These are phyloP conservation scores for Blastocrithidia nonstop DNA, from an alignment of 208 protist species.

Conservation along the genomic window DNA sequence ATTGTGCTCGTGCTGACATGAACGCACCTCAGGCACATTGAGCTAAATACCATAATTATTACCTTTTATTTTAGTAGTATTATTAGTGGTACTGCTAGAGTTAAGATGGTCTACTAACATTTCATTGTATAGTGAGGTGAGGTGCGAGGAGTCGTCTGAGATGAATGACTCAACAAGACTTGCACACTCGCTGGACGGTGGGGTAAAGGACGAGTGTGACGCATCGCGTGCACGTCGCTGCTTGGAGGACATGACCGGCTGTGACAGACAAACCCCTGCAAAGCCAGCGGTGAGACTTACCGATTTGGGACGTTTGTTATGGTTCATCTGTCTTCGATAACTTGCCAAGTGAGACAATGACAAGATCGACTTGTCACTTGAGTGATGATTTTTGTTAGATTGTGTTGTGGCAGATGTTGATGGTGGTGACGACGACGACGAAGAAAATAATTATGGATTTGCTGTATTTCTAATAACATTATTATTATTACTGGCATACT, in stretches of 20 bases:
- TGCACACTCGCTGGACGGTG: slow-evolving; percentile 21
- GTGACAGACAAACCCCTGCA: too few relatives aligned
- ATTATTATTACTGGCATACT: background rate
- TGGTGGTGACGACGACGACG: background rate
- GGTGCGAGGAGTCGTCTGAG: slow-evolving; percentile 68
- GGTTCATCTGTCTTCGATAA: too few relatives aligned
- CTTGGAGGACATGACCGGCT: slow-evolving; percentile 1
- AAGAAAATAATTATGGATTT: background rate
- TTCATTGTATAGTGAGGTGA: slow-evolving; percentile 75
- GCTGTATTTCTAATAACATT: background rate
- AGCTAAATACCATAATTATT: too few relatives aligned
- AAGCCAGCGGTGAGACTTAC: too few relatives aligned
- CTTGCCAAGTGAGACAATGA: too few relatives aligned
- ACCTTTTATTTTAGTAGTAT: too few relatives aligned
- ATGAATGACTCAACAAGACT: slow-evolving; percentile 67
- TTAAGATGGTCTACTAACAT: slow-evolving; percentile 59
- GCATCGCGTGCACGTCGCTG: slow-evolving; percentile 3
- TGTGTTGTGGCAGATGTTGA: background rate
- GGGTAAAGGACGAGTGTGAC: too few relatives aligned
- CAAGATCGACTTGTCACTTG: too few relatives aligned
- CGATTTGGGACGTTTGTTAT: too few relatives aligned
- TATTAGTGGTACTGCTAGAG: slow-evolving; percentile 4
- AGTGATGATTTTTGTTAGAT: too few relatives aligned
- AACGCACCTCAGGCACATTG: too few relatives aligned
- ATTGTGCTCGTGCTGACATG: too few relatives aligned